Evolutionary conservation across 106 monocot genomes (phyloP), one percentile per base, ranked within the genome.

Genomic region (Allium sativum): DNA sequence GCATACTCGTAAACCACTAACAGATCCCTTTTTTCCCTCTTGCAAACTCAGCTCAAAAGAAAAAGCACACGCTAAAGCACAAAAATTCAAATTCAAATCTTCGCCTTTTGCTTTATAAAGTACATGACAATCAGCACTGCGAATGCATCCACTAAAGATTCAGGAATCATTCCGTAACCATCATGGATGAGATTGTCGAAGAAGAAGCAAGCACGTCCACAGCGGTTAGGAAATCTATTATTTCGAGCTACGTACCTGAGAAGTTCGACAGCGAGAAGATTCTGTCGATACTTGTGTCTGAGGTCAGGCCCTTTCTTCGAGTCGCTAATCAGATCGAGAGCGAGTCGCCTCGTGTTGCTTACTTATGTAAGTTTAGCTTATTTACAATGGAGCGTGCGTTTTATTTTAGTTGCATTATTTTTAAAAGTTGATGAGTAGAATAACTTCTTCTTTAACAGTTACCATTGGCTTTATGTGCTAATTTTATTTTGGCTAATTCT

Each of bases 241-340:
- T 7, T 45, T 53, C 44, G 21, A 6, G 52, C 48, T 55, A 64
- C 51, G 73, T 58, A 9, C 71, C 53, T 54, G 60, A 72, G 73
- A 78, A 67, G 18, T 89, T 89, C 64, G 84, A 89, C 67, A 89
- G 89, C 73, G 89, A 89, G 84, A 89, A 89, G 73, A 20, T 89
- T 18, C 89, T 84, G 43, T 60, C 62, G 18, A 65, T 53, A 0
- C 70, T 89, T 44, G 73, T 76, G 11, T 68, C 78, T 10, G 81
- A 81, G 45, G 68, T 84, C 55, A 77, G 81, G 50, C 67, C 15
- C 11, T 84, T 89, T 74, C 84, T 89, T 42, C 81, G 89, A 48
- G 81, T 84, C 20, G 89, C 89, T 66, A 89, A 89, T 64, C 76
- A 81, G 76, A 81, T 84, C 41, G 78, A 89, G 68, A 18, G 20